Base-by-base conservation (phyloP, 2,329 filamentous ascomycete genomes). In the Lachnellula willkommii region DNA sequence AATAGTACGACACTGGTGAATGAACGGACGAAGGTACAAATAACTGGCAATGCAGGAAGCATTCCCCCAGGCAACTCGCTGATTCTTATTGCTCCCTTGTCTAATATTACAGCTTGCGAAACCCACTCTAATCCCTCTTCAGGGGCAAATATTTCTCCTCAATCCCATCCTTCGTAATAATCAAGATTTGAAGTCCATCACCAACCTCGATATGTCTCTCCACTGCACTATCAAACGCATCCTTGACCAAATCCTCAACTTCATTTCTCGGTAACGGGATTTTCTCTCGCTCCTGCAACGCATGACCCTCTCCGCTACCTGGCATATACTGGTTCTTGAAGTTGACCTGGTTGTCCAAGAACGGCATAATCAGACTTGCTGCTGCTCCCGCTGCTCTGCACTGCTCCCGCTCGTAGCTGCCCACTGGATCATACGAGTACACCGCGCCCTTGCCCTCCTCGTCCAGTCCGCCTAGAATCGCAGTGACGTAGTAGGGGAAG, bases 121-220 rank as follows among this genome's bases (percentile, higher is more conserved):
- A 37, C 36, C 14, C 43, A 24, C 22, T 58, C 60, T 88, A 96
- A 74, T 96, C 91, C 77, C 85, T 85, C 89, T 99, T 99, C 77
- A 99, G 76, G 28, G 89, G 86, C 65, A 86, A 75, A 69, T 88
- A 87, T 51, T 84, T 82, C 80, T 99, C 94, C 77, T 95, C 82
- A 69, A 97, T 91, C 11, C 94, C 94, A 52, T 90, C 79, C 73
- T 81, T 84, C 49, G 91, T 96, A 68, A 97, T 90, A 65, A 95
- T 84, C 80, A 99, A 81, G 83, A 96, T 92, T 80, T 99, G 94
- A 72, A 99, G 76, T 50, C 88, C 87, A 76, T 99, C 94, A 73
- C 94, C 94, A 60, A 99, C 95, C 79, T 99, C 94, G 66, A 99
- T 99, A 77, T 99, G 94, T 75, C 94, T 88, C 82, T 99, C 94